Evolutionary conservation across 148 eudicot species (phyloP), one percentile per base, ranked within the genome.

Genomic region (Rhododendron molle): DNA sequence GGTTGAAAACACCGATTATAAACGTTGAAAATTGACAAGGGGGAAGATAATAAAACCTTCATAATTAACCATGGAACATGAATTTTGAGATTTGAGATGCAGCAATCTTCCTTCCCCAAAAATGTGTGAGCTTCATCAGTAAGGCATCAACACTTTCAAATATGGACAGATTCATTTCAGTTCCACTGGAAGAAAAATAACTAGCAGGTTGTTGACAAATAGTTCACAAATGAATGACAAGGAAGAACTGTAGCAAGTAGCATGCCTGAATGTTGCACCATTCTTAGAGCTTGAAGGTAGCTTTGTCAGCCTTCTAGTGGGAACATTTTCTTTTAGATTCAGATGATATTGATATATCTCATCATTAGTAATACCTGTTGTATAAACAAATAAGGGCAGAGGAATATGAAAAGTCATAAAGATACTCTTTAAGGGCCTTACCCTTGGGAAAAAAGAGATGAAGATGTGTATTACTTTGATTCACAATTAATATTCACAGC

Each of bases 181-280:
- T 94, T 85, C 99, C 99, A 93, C 98, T 96, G 91, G 83, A 87
- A 81, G 65, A 80, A 81, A 85, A 44, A 84, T 9, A 80, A 74
- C 30, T 38, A 58, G 28, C 84, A 85, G 49, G 58, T 44, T 83
- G 38, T 43, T 47, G 58, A 44, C 15, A 56, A 54, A 38, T 56
- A 49, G 56, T 80, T 52, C 54, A 52, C 32, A 78, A 36, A 86
- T 56, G 0, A 47, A 65, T 49, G 34, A 81, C 13, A 71, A 47
- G 84, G 83, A 80, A 23, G 40, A 10, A 74, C n/a, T 65, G 50
- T 67, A 86, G 67, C 50, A 28, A 73, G 74, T 82, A 81, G 79
- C 89, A 81, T 90, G 85, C 98, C 99, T 93, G 90, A 96, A 94
- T 85, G 85, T 91, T 89, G 92, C 94, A 89, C 92, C 93, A 83